phyloP scores from a whole-genome alignment of 768 basidiomycete genomes.

The Chiua virens region DNA sequence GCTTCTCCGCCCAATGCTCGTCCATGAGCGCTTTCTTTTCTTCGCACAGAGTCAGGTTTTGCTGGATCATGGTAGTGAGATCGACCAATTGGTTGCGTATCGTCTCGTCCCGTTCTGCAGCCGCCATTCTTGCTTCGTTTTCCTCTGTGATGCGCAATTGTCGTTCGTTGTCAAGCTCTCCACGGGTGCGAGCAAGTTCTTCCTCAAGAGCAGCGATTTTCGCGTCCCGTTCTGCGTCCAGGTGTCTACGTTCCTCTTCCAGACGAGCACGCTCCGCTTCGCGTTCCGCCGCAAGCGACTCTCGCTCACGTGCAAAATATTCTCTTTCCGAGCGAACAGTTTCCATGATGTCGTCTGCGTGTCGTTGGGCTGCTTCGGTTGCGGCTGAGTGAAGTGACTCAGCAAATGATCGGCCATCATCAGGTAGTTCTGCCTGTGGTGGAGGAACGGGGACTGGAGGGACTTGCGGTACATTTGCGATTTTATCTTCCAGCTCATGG shows the following conservation, averaged over 20 bases:
- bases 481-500: conserved; percentile 29
- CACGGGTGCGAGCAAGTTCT: conserved; percentile 55
- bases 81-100: conserved; percentile 63
- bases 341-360: conserved; percentile 58
- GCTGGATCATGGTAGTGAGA: conserved; percentile 70
- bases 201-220: conserved; percentile 63
- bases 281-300: conserved; percentile 53
- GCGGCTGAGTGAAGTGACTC: conserved; percentile 43
- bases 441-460: conserved; percentile 23
- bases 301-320: conserved; percentile 54
- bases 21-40: conserved; percentile 62
- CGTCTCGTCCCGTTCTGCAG: conserved; percentile 58
- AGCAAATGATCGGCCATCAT: conserved; percentile 32
- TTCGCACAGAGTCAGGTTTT: conserved; percentile 59
- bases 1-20: conserved; percentile 62
- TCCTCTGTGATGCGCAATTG: conserved; percentile 58
- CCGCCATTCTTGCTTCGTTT: conserved; percentile 62
- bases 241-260: conserved; percentile 46
- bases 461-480: conserved; percentile 21
- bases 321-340: conserved; percentile 60
- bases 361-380: conserved; percentile 54
- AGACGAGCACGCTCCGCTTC: conserved; percentile 48
- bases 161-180: conserved; percentile 64
- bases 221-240: conserved; percentile 50
- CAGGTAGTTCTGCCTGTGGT: conserved; percentile 6